Base-by-base conservation (phyloP, 148 eudicot species). In the Heliosperma pusillum region DNA sequence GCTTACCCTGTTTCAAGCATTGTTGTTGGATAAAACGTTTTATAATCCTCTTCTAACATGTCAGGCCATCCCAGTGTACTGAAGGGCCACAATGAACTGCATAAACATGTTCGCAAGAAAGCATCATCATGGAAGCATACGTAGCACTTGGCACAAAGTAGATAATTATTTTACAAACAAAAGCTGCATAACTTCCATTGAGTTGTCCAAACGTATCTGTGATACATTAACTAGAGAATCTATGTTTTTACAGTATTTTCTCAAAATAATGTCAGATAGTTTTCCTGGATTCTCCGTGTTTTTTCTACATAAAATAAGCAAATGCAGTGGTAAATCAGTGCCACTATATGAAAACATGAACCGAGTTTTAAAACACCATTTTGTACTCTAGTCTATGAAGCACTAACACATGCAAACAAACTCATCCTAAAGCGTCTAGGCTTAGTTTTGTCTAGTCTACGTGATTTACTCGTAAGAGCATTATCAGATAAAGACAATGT, bases 51-150 rank as follows among this genome's bases (percentile, higher is more conserved):
- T 10, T 91, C 87, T 71, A 88, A 88, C 64, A 71, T 82, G 78
- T 96, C 94, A 69, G 99, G 99, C 99, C 99, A 96, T 79, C 99
- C 99, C 73, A 96, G 86, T 67, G 97, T 92, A 76, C 97, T 92
- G 87, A 96, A 92, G 74, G 99, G 99, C 97, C 97, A 96, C 73
- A 96, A 78, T 24, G 97, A 84, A 73, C 97, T 92, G 82, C 72
- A 76, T 19, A 78, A 25, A 65, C 67, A 52, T 71, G 62, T 52
- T 36, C n/a, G 52, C 19, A 78, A 68, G 69, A n/a, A 71, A 66
- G 79, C 29, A 62, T 75, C 52, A 64, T 30, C 33, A 59, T 44
- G 63, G 42, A 58, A 74, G 56, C 58, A 60, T 24, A 27, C 5
- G 5, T 42, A 63, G 24, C 44, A 67, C 70, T 40, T 53, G 42